Evolutionary conservation across 495 filamentous ascomycete species (phyloP).

Genomic region (Hypoxylon perforatum): DNA sequence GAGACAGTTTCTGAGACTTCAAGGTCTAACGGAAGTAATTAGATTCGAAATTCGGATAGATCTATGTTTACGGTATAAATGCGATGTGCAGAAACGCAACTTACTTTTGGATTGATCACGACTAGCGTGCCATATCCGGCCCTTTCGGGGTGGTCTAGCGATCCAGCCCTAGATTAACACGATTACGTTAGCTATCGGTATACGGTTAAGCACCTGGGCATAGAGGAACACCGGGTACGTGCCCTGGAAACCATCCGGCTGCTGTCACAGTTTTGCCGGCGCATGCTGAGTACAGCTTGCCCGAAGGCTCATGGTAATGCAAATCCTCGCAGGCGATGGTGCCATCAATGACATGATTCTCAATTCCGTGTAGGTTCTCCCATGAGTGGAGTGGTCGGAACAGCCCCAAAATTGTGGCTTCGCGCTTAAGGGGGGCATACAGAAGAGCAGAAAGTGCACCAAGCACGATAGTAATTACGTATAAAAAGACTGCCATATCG

Average conservation of each 20-base stretch:
- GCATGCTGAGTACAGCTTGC: conserved; percentile 67
- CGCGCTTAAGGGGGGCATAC: conserved; percentile 46
- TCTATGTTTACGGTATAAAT: background rate
- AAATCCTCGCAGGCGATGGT: conserved; percentile 70
- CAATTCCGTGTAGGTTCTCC: conserved; percentile 49
- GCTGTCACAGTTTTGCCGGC: conserved; percentile 58
- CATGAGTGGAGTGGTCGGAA: conserved; percentile 39
- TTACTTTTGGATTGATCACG: conserved; percentile 65
- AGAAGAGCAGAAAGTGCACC: conserved; percentile 50
- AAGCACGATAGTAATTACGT: conserved; percentile 49
- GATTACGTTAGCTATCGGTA: conserved; percentile 9
- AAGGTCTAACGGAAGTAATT: conserved; percentile 56
- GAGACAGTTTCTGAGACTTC: conserved; percentile 56
- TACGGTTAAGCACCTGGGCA: too few species aligned
- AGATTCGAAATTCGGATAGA: background rate
- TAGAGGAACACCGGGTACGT: too few species aligned
- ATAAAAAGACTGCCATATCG: conserved; percentile 29
- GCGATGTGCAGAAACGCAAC: conserved; percentile 2
- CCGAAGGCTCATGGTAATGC: conserved; percentile 63
- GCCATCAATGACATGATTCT: conserved; percentile 56
- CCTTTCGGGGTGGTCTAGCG: conserved; percentile 29
- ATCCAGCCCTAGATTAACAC: conserved; percentile 12
- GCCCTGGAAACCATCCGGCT: conserved; percentile 67
- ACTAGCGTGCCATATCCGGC: conserved; percentile 21
- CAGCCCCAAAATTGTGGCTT: conserved; percentile 48